Conservation (phyloP, 2,329 filamentous ascomycete species). For the Fusarium siculi region DNA sequence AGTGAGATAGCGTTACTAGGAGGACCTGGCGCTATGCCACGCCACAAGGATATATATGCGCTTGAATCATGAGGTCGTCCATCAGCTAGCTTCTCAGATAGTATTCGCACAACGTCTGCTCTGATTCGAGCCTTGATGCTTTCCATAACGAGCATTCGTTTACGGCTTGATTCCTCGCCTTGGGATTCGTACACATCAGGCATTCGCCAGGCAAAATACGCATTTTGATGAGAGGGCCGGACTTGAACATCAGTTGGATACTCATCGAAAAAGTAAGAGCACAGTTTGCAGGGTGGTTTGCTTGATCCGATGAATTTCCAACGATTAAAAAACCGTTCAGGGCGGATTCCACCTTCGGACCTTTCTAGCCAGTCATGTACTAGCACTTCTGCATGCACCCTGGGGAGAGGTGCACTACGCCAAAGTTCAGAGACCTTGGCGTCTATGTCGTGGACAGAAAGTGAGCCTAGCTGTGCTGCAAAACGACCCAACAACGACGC, state of each 20-base stretch:
- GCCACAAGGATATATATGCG: background rate
- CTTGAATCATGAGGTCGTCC: background rate
- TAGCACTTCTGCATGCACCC: background rate
- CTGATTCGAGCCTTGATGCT: background rate
- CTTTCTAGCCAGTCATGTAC: background rate
- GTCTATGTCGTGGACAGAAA: background rate
- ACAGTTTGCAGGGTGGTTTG: conserved; percentile 1
- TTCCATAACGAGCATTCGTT: background rate
- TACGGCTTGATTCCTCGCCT: background rate
- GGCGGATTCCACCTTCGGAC: background rate
- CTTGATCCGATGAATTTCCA: conserved; percentile 7
- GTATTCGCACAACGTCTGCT: background rate
- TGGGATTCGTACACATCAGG: background rate
- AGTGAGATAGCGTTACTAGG: background rate
- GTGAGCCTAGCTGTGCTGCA: background rate
- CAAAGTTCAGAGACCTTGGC: background rate
- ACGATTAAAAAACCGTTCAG: conserved; percentile 3
- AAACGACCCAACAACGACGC: background rate
- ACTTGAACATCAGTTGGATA: background rate
- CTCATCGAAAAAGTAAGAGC: conserved; percentile 1
- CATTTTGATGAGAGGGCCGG: background rate
- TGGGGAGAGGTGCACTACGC: background rate
- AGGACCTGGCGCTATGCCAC: background rate
- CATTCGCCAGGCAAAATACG: background rate
- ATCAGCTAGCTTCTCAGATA: background rate